These are phyloP conservation scores for Cryoendolithus antarcticus DNA, from an alignment of 2,329 filamentous ascomycete genomes.

Conservation along the genomic window DNA sequence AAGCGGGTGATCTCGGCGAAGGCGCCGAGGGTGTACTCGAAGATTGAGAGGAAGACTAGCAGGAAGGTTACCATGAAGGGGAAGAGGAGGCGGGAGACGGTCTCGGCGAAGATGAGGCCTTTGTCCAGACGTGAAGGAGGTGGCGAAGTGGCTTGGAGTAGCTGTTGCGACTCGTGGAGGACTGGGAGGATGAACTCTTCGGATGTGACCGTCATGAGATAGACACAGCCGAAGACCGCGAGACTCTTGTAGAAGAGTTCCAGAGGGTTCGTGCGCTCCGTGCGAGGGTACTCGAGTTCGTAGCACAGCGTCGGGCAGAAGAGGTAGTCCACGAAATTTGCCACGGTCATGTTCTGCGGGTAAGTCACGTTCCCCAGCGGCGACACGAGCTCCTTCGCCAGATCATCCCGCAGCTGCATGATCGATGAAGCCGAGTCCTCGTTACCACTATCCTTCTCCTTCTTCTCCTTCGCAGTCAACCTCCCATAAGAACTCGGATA, in stretches of 20 bases:
- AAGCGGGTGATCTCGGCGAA: constrained; percentile 80
- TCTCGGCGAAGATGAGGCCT: constrained; percentile 72
- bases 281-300: constrained; percentile 89
- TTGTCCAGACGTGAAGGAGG: constrained; percentile 41
- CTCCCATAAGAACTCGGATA: constrained; percentile 41
- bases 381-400: constrained; percentile 83
- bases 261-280: constrained; percentile 59
- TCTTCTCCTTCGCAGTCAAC: constrained; percentile 6
- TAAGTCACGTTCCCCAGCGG: constrained; percentile 84
- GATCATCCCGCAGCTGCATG: constrained; percentile 63
- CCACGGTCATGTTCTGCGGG: constrained; percentile 70
- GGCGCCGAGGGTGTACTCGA: constrained; percentile 89
- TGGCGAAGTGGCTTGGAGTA: constrained; percentile 33
- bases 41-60: constrained; percentile 94
- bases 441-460: constrained; percentile 33
- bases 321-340: constrained; percentile 76
- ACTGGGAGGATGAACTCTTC: constrained; percentile 95
- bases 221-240: constrained; percentile 92
- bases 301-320: constrained; percentile 95
- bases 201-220: constrained; percentile 77
- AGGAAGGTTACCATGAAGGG: constrained; percentile 95
- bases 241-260: constrained; percentile 74
- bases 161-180: constrained; percentile 56
- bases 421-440: constrained; percentile 31
- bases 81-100: constrained; percentile 81